Conservation (phyloP, 345 rosid genomes). For the Populus simonii region DNA sequence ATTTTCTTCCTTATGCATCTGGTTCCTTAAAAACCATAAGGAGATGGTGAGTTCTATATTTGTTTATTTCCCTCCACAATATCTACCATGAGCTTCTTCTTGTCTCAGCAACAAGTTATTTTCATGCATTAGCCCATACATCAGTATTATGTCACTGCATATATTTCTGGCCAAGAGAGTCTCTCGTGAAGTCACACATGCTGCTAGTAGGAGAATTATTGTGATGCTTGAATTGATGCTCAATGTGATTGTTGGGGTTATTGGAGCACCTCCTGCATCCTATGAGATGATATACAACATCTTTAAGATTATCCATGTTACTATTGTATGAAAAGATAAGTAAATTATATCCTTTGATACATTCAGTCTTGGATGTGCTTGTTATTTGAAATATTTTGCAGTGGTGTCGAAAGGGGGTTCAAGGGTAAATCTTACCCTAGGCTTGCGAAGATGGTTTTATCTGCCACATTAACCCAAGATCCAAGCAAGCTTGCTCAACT, state of each 20-base stretch:
- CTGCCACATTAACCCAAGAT: conserved; percentile 94
- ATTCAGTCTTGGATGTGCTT: background rate
- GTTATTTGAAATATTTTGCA: conserved; percentile 30
- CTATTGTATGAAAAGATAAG: background rate
- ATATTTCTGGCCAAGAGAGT: background rate
- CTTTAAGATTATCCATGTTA: background rate
- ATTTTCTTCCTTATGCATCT: conserved; percentile 38
- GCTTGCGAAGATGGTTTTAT: conserved; percentile 80
- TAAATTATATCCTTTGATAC: background rate
- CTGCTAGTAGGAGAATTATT: background rate
- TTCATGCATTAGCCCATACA: background rate
- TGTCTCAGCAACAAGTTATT: background rate
- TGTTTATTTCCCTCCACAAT: no score
- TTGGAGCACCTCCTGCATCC: background rate
- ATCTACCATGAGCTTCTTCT: background rate
- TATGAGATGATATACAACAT: background rate
- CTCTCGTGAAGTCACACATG: background rate
- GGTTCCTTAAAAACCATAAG: conserved; percentile 69
- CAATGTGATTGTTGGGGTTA: background rate
- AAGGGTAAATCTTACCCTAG: conserved; percentile 77
- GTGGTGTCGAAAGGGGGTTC: conserved; percentile 81
- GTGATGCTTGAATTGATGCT: background rate
- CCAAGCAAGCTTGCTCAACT: conserved; percentile 97
- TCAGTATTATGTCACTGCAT: no score
- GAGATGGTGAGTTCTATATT: conserved; percentile 60